These are phyloP conservation scores for Orbilia quercus DNA, from an alignment of 2,329 filamentous ascomycete genomes.

Conservation along the genomic window DNA sequence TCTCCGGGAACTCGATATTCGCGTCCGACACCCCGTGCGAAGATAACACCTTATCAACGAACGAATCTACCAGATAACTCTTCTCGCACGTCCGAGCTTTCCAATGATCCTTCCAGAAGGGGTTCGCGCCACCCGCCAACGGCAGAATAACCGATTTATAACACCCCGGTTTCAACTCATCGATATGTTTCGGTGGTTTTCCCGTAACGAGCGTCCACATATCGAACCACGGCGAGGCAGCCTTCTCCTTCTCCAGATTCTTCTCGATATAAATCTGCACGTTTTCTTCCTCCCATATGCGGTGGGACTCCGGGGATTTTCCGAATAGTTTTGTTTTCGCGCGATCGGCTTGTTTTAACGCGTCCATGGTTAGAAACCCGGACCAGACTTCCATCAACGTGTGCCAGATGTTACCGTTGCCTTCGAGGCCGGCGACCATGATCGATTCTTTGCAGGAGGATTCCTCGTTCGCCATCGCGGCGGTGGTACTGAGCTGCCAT, in stretches of 20 bases:
- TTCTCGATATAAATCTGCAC: conserved; percentile 21
- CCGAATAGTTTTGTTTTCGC: conserved; percentile 55
- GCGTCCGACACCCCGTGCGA: conserved; percentile 30
- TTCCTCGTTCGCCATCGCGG: conserved; percentile 23
- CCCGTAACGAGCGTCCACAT: conserved; percentile 59
- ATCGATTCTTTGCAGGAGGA: conserved; percentile 55
- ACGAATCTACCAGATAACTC: conserved; percentile 50
- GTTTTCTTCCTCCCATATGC: conserved; percentile 22
- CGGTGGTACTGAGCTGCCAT: conserved; percentile 46
- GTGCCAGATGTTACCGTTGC: conserved; percentile 61
- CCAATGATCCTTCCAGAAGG: conserved; percentile 60
- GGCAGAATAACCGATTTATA: conserved; percentile 60
- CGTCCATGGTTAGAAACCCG: conserved; percentile 59
- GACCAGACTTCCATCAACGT: conserved; percentile 61
- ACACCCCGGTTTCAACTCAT: conserved; percentile 57
- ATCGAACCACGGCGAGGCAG: conserved; percentile 55
- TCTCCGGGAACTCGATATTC: neutral
- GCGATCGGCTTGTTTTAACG: conserved; percentile 57
- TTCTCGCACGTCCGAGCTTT: conserved; percentile 45
- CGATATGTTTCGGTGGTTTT: conserved; percentile 56
- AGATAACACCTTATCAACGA: conserved; percentile 47
- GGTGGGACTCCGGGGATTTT: neutral
- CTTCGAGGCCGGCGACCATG: conserved; percentile 60
- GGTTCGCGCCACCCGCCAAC: conserved; percentile 59
- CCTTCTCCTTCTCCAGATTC: conserved; percentile 39